phyloP scores from a whole-genome alignment of 1,284 basidiomycete species.

The Leccinum proliferum region DNA sequence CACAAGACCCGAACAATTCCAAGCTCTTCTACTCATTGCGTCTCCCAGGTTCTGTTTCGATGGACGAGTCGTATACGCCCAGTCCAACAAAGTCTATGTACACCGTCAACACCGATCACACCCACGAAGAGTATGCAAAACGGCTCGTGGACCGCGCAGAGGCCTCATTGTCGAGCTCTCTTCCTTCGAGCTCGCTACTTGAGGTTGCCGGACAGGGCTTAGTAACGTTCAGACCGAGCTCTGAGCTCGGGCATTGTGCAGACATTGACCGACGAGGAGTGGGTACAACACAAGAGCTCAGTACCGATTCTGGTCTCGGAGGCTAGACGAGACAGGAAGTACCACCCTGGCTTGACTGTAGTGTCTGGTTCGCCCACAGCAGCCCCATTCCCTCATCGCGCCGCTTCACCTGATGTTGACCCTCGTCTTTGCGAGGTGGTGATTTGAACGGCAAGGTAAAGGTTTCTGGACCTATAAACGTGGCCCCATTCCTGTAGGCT shows the following conservation, averaged over 20 bases:
- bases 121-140: constrained; percentile 36
- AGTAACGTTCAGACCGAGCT: constrained; percentile 53
- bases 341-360: constrained; percentile 47
- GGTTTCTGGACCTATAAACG: constrained; percentile 88
- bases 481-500: constrained; percentile 81
- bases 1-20: constrained; percentile 49
- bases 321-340: constrained; percentile 43
- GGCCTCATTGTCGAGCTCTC: constrained; percentile 52
- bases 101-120: constrained; percentile 33
- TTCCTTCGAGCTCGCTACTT: constrained; percentile 44
- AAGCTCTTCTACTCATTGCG: constrained; percentile 54
- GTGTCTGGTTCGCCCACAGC: constrained; percentile 42
- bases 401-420: constrained; percentile 55
- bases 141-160: constrained; percentile 43
- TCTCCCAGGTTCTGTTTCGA: constrained; percentile 18
- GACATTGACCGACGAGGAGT: constrained; percentile 42
- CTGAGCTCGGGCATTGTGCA: constrained; percentile 72
- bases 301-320: constrained; percentile 49
- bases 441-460: constrained; percentile 58
- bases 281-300: constrained; percentile 35
- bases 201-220: constrained; percentile 35
- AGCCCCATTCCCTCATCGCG: constrained; percentile 42
- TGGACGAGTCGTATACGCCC: constrained; percentile 39
- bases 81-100: constrained; percentile 52
- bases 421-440: constrained; percentile 26